Conservation (phyloP, 352 stramenopile genomes). For the Aphanomyces cochlioides region DNA sequence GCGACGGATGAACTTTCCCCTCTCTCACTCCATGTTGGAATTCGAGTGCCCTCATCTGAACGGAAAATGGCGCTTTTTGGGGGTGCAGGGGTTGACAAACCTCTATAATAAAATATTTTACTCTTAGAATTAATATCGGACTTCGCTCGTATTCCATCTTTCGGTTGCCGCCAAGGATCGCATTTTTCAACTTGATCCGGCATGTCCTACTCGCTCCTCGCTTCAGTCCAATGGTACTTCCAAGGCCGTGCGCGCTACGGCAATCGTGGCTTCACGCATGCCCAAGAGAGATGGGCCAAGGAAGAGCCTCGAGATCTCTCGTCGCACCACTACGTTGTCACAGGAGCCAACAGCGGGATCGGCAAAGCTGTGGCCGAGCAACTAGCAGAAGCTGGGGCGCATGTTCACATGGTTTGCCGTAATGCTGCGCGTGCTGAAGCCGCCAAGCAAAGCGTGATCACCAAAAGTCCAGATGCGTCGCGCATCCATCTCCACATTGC, state of each 20-base stretch:
- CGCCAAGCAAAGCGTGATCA: conserved; percentile 42
- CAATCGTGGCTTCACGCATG: conserved; percentile 7
- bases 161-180: neutral
- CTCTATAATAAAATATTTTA: too few relatives aligned
- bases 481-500: conserved; percentile 44
- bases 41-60: too few relatives aligned
- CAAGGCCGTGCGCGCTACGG: conserved; percentile 15
- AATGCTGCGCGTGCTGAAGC: conserved; percentile 38
- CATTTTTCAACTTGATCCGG: neutral
- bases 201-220: conserved; percentile 20
- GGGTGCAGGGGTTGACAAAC: too few relatives aligned
- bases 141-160: neutral
- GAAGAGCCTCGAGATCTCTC: conserved; percentile 38
- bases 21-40: too few relatives aligned
- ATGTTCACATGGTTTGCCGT: conserved; percentile 52
- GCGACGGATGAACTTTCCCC: too few relatives aligned
- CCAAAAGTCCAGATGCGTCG: conserved; percentile 31
- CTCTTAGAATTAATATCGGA: neutral
- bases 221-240: conserved; percentile 25
- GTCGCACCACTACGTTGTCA: conserved; percentile 48
- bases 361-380: conserved; percentile 43
- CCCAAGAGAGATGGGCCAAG: neutral
- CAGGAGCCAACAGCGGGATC: conserved; percentile 46
- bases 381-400: conserved; percentile 39
- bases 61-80: too few relatives aligned